A percentile compares a stretch with the other conserved stretches of the same genome.
phyloP scores from a whole-genome alignment of 306 rosid species.

The Oemleria cerasiformis region DNA sequence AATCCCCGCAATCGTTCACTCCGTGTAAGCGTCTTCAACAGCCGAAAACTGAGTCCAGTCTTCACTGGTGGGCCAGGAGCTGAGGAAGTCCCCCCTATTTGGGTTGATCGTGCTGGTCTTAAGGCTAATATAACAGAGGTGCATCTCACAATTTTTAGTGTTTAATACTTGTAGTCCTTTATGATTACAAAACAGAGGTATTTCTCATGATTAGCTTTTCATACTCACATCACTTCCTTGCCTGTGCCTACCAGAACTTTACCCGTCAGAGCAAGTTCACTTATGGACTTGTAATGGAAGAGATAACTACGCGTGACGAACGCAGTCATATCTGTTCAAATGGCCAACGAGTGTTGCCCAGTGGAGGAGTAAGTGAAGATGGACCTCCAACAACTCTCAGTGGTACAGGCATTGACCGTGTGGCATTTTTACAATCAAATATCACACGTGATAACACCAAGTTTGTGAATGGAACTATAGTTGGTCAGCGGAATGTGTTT shows the following conservation, averaged over 20 bases:
- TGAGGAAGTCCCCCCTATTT: constrained; percentile 93
- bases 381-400: constrained; percentile 99
- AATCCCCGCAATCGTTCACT: constrained; percentile 70
- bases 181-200: neutral
- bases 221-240: constrained; percentile 14
- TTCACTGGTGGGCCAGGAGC: constrained; percentile 96
- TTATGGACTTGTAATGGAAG: constrained; percentile 92
- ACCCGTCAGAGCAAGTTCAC: constrained; percentile 97
- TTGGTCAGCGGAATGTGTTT: constrained; percentile 81
- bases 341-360: constrained; percentile 80
- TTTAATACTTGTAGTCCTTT: neutral
- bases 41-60: constrained; percentile 91
- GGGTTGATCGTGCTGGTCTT: constrained; percentile 91
- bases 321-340: constrained; percentile 65
- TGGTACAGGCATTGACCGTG: constrained; percentile 86
- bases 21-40: constrained; percentile 87
- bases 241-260: constrained; percentile 55
- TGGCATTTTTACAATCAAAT: constrained; percentile 92
- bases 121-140: constrained; percentile 95
- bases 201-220: constrained; percentile 11
- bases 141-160: constrained; percentile 3
- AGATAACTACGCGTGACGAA: constrained; percentile 92
- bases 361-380: constrained; percentile 83
- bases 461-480: constrained; percentile 83
- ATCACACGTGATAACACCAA: constrained; percentile 91